phyloP scores from a whole-genome alignment of 192 early-diverging fungal species.

The Entomortierella chlamydospora region DNA sequence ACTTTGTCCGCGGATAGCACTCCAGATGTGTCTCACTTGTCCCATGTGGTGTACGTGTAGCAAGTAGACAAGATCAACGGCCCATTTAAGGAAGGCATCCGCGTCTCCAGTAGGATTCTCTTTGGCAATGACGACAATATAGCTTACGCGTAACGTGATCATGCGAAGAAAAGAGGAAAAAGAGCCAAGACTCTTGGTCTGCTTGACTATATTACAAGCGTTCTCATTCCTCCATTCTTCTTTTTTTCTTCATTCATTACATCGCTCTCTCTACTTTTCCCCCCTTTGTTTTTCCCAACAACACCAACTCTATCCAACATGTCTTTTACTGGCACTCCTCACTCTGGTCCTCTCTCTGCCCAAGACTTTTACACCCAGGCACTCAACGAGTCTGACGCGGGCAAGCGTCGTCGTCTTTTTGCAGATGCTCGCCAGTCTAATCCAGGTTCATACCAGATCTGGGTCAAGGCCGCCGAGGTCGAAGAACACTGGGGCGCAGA shows the following conservation, averaged over 20 bases:
- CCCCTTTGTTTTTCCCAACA: slow-evolving; percentile 1
- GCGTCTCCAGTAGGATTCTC: background rate
- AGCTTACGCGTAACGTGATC: slow-evolving; percentile 3
- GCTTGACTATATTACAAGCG: background rate
- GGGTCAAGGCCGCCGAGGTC: slow-evolving; percentile 53
- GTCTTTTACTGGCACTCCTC: slow-evolving; percentile 41
- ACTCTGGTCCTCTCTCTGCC: slow-evolving; percentile 28
- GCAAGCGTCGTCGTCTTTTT: slow-evolving; percentile 51
- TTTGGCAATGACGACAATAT: background rate
- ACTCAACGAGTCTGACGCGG: slow-evolving; percentile 31
- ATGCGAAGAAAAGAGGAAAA: background rate
- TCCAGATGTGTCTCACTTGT: no score
- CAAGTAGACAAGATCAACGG: no score
- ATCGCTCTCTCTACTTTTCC: background rate
- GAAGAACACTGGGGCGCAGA: slow-evolving; percentile 54
- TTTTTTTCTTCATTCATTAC: background rate
- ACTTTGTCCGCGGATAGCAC: no score
- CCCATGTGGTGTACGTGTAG: no score
- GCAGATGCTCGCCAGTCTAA: slow-evolving; percentile 49
- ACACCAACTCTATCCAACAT: slow-evolving; percentile 1
- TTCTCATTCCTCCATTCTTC: background rate
- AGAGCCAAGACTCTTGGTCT: background rate
- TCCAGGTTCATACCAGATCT: slow-evolving; percentile 38
- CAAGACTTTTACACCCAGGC: slow-evolving; percentile 34
- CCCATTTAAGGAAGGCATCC: no score